phyloP scores from a whole-genome alignment of 192 early-diverging fungal genomes.

The Coemansia reversa region DNA sequence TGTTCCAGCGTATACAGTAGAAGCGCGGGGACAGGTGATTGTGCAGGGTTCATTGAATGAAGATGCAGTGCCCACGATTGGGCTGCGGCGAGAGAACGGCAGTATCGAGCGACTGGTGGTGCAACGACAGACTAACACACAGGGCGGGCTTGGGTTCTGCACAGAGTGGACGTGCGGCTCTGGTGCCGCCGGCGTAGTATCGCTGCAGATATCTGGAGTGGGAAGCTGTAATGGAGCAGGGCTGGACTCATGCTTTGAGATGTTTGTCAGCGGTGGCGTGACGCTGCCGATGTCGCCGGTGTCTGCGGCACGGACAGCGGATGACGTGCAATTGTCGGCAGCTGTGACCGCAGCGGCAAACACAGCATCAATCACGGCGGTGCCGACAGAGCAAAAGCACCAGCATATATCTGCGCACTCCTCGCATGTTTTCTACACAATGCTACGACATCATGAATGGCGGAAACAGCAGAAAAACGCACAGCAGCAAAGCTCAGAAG shows the following conservation, averaged over 20 bases:
- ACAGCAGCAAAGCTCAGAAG: background rate
- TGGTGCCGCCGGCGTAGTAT: background rate
- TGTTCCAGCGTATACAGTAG: slow-evolving; percentile 19
- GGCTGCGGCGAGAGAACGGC: background rate
- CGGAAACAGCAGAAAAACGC: slow-evolving; percentile 3
- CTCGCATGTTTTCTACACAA: slow-evolving; percentile 37
- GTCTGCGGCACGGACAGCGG: background rate
- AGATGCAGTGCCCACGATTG: background rate
- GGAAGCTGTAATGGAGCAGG: background rate
- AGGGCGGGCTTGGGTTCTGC: background rate
- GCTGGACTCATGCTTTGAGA: background rate
- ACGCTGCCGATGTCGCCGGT: background rate
- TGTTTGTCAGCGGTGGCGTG: background rate
- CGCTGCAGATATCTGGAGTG: background rate
- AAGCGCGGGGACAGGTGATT: background rate
- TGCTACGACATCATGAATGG: slow-evolving; percentile 20
- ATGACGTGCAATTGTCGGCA: slow-evolving; percentile 1
- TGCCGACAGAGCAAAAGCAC: background rate
- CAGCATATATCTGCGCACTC: background rate
- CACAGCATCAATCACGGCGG: background rate
- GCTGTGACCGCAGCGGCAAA: background rate
- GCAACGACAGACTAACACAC: background rate
- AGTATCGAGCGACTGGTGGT: background rate
- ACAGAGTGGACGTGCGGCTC: background rate
- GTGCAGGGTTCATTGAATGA: slow-evolving; percentile 3